Evolutionary conservation across 495 filamentous ascomycete genomes (phyloP).

Genomic region (Talaromyces stipitatus): DNA sequence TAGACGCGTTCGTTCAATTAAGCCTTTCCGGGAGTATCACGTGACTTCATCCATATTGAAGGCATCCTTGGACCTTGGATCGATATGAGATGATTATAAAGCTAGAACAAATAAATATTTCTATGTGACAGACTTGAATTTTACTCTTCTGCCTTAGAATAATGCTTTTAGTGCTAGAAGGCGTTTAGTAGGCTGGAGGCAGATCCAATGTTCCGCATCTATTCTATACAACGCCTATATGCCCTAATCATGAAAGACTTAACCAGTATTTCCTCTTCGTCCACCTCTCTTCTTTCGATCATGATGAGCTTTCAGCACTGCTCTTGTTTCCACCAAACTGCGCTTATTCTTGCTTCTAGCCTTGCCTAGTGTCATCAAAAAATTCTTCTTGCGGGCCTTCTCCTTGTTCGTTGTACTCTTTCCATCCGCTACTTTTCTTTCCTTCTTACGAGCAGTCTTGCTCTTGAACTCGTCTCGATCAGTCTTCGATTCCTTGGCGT

Average conservation of each 20-base stretch:
- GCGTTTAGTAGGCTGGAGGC: too few species aligned
- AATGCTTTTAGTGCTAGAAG: too few species aligned
- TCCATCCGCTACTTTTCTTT: constrained; percentile 76
- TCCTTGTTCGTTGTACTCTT: constrained; percentile 98
- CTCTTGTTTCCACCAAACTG: constrained; percentile 74
- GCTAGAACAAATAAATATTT: background rate
- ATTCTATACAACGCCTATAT: too few species aligned
- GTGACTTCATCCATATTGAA: background rate
- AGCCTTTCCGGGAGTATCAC: constrained; percentile 1
- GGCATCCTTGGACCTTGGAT: too few species aligned
- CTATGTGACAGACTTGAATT: too few species aligned
- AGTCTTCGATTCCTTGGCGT: constrained; percentile 67
- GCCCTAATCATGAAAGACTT: too few species aligned
- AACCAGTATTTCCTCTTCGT: constrained; percentile 57
- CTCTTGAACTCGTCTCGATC: constrained; percentile 70
- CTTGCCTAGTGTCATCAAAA: constrained; percentile 95
- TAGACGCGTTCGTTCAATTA: constrained; percentile 6
- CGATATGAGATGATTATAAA: background rate
- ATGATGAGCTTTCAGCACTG: constrained; percentile 70
- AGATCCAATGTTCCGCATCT: too few species aligned
- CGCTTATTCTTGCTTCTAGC: constrained; percentile 88
- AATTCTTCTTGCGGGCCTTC: constrained; percentile 94
- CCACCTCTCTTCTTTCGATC: constrained; percentile 80
- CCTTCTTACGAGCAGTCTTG: constrained; percentile 69
- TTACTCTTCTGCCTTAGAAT: too few species aligned